Evolutionary conservation across 2,329 filamentous ascomycete species (phyloP).

Genomic region (Penicillium freii): DNA sequence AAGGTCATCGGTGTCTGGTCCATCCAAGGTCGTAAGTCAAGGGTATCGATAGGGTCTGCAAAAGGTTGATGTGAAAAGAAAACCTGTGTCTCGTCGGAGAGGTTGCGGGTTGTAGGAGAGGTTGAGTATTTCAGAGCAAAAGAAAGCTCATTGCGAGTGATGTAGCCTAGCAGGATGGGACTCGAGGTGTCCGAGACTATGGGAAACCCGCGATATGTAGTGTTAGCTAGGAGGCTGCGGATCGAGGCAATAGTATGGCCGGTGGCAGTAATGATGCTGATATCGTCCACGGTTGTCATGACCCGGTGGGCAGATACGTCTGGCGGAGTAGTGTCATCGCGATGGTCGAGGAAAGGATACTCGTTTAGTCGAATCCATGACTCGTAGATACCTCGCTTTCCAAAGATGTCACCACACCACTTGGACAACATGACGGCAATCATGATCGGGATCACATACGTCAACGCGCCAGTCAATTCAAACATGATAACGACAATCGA

Average conservation of each 20-base stretch:
- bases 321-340: conserved; percentile 72
- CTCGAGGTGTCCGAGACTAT: conserved; percentile 76
- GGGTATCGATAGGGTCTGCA: conserved; percentile 70
- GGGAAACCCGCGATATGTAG: conserved; percentile 86
- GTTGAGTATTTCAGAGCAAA: conserved; percentile 71
- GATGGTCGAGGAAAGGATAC: conserved; percentile 93
- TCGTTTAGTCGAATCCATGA: conserved; percentile 95
- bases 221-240: conserved; percentile 65
- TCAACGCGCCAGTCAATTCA: conserved; percentile 91
- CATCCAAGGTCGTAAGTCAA: conserved; percentile 97
- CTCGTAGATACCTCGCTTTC: conserved; percentile 91
- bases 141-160: conserved; percentile 82
- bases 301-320: conserved; percentile 83
- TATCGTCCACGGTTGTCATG: conserved; percentile 89
- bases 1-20: conserved; percentile 96
- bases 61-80: conserved; percentile 83
- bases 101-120: conserved; percentile 44
- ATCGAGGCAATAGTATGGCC: conserved; percentile 83
- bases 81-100: conserved; percentile 70
- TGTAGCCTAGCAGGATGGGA: conserved; percentile 84
- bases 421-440: conserved; percentile 97
- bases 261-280: conserved; percentile 80
- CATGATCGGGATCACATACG: conserved; percentile 98
- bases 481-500: conserved; percentile 99
- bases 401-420: conserved; percentile 96